Base-by-base conservation (phyloP, 495 filamentous ascomycete genomes). In the Staphylotrichum tortipilum region DNA sequence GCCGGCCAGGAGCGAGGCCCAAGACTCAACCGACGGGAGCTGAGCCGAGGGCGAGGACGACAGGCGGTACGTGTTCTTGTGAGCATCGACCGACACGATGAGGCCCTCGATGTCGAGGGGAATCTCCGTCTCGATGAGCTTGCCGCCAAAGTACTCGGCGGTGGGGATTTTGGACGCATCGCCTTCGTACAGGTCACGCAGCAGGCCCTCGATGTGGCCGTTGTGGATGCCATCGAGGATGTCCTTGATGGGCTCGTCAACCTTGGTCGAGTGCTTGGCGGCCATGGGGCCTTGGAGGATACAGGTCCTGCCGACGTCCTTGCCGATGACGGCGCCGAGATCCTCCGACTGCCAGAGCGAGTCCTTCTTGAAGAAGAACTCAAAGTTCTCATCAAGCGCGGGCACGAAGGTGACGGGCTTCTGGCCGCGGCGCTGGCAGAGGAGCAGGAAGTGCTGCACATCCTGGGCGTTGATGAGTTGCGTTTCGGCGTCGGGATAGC, bases 271-370 rank as follows among this genome's bases (percentile, higher is more conserved):
- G 72, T 94, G 95, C 62, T 85, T 91, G 46, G 79, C 92, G 31
- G 92, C 88, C 73, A 91, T 89, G 5, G 92, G 92, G 12, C 92
- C 92, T 65, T 98, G 92, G 46, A 98, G 72, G 66, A 98, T 96
- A 74, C 89, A 95, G 7, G 88, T 91, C 49, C 92, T 78, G 35
- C 87, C 89, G 46, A 96, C 92, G 68, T 98, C 92, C 68, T 96
- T 90, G 55, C 75, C 90, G 42, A 96, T 87, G 58, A 98, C 92
- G 30, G 92, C 92, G 54, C 88, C 91, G 11, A 98, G 78, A 62
- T 97, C 90, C 68, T 98, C 92, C 0, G 90, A 95, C 68, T 98
- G 92, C 92, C 92, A 98, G 23, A 98, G 80, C n/a, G 91, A 96
- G 68, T 98, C 92, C 70, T 98, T 98, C 82, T 98, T 98, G 82